Conservation (phyloP, 257 asterid genomes). For the Nicotiana sylvestris region DNA sequence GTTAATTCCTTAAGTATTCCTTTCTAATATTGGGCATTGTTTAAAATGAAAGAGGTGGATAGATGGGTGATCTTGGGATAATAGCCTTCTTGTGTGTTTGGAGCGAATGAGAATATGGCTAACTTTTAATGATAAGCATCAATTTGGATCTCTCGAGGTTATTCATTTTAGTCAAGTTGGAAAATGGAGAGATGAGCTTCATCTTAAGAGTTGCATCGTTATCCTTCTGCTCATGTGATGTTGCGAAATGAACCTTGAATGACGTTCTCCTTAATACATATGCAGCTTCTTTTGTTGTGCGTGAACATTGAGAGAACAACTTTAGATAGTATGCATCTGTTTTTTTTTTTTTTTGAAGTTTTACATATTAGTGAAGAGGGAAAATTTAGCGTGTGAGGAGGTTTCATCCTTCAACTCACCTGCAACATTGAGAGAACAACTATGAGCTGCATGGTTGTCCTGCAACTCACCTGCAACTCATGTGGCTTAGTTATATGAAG, state of each 20-base stretch:
- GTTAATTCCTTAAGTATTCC: not conserved
- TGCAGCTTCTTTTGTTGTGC: too few species aligned
- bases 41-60: not conserved
- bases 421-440: too few species aligned
- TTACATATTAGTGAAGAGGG: too few species aligned
- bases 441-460: too few species aligned
- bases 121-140: not conserved
- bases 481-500: conserved; percentile 18
- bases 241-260: not conserved
- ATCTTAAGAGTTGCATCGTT: conserved; percentile 14
- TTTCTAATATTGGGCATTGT: not conserved
- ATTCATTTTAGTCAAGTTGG: not conserved
- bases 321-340: too few species aligned
- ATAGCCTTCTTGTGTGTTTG: not conserved
- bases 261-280: not conserved
- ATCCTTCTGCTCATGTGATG: not conserved
- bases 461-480: not conserved
- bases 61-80: not conserved
- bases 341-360: too few species aligned
- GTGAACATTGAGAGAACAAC: too few species aligned
- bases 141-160: not conserved
- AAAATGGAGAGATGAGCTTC: not conserved
- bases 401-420: too few species aligned
- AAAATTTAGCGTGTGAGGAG: too few species aligned
- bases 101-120: not conserved